A percentile compares a stretch with the other conserved stretches of the same genome.
Evolutionary conservation across 192 early-diverging fungal species (phyloP).

Genomic region (Coemansia sp.): DNA sequence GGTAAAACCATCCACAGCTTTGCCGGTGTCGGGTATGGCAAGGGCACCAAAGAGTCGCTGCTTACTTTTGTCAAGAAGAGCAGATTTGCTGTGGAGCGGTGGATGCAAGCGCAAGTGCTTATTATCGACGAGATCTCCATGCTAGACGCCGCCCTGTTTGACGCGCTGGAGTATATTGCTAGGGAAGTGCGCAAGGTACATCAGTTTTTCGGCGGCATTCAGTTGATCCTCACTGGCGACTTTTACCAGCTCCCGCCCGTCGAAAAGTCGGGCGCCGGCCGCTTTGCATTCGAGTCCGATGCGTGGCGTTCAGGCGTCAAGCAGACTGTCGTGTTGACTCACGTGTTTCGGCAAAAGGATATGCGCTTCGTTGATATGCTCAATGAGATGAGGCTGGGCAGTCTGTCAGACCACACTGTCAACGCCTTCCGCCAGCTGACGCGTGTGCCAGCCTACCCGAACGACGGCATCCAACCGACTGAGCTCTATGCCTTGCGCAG

Average conservation of each 20-base stretch:
- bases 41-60: slow-evolving; percentile 23
- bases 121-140: slow-evolving; percentile 84
- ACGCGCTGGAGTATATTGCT: slow-evolving; percentile 72
- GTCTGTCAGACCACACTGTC: slow-evolving; percentile 61
- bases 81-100: slow-evolving; percentile 55
- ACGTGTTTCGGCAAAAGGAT: slow-evolving; percentile 89
- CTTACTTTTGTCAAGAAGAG: slow-evolving; percentile 44
- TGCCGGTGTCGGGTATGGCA: slow-evolving; percentile 66
- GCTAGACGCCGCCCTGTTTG: slow-evolving; percentile 74
- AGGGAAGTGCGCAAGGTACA: slow-evolving; percentile 48
- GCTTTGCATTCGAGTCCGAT: slow-evolving; percentile 69
- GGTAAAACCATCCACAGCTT: slow-evolving; percentile 79
- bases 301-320: slow-evolving; percentile 60
- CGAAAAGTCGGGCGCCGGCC: slow-evolving; percentile 39
- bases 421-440: slow-evolving; percentile 55
- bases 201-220: slow-evolving; percentile 77
- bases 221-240: slow-evolving; percentile 76
- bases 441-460: slow-evolving; percentile 58
- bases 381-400: slow-evolving; percentile 83
- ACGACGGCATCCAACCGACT: slow-evolving; percentile 67
- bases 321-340: slow-evolving; percentile 67
- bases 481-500: slow-evolving; percentile 75
- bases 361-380: slow-evolving; percentile 77
- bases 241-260: slow-evolving; percentile 86
- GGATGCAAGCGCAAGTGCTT: slow-evolving; percentile 64